phyloP scores from a whole-genome alignment of 495 filamentous ascomycete genomes.

The Talaromyces proteolyticus region DNA sequence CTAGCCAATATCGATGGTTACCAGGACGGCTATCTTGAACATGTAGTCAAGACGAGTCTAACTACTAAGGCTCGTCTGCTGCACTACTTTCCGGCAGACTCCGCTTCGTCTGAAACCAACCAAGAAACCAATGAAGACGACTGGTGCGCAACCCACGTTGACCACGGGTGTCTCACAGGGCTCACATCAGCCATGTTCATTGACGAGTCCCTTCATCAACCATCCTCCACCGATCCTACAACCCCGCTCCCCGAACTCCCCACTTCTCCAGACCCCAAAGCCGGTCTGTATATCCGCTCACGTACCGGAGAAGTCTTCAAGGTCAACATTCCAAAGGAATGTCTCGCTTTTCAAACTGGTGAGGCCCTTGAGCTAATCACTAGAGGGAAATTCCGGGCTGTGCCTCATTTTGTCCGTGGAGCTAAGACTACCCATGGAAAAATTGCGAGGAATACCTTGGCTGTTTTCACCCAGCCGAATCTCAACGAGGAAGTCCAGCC shows the following conservation, averaged over 20 bases:
- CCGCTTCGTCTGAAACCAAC: conserved; percentile 7
- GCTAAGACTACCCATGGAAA: conserved; percentile 32
- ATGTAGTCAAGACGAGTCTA: conserved; percentile 74
- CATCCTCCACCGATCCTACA: conserved; percentile 21
- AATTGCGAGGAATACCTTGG: conserved; percentile 87
- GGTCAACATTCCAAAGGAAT: conserved; percentile 83
- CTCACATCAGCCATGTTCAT: conserved; percentile 95
- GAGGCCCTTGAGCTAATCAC: conserved; percentile 90
- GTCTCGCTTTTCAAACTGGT: conserved; percentile 93
- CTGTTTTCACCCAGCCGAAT: conserved; percentile 97
- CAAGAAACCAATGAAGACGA: conserved; percentile 60
- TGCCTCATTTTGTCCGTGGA: conserved; percentile 93
- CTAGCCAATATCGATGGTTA: conserved; percentile 71
- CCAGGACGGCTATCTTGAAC: conserved; percentile 70
- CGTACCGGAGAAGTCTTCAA: conserved; percentile 72
- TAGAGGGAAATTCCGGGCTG: conserved; percentile 79
- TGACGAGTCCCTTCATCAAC: conserved; percentile 60
- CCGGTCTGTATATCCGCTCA: conserved; percentile 89
- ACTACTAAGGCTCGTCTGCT: conserved; percentile 89
- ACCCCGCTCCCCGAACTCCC: conserved; percentile 61
- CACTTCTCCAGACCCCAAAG: conserved; percentile 68
- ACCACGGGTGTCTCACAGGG: conserved; percentile 90
- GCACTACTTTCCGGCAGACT: conserved; percentile 70
- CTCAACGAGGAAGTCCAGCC: conserved; percentile 74
- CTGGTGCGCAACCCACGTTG: conserved; percentile 94